A percentile compares a stretch with the other conserved stretches of the same genome.
These are phyloP conservation scores for Diplogelasinospora grovesii DNA, from an alignment of 495 filamentous ascomycete genomes.

Conservation along the genomic window DNA sequence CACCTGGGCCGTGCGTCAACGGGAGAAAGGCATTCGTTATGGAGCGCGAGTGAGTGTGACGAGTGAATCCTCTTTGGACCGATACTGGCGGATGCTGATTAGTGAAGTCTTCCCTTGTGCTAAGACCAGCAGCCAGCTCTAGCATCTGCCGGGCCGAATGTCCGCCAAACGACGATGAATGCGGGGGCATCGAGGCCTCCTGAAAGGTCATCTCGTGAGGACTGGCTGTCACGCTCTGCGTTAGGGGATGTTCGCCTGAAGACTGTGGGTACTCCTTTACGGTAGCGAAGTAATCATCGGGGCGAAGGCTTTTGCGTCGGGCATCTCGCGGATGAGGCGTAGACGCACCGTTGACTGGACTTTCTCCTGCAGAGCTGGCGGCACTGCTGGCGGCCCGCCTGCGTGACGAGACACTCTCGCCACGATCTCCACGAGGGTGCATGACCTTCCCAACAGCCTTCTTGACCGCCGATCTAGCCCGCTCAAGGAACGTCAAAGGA, in stretches of 20 bases:
- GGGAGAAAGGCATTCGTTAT: slow-evolving; percentile 51
- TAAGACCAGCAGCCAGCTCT: slow-evolving; percentile 33
- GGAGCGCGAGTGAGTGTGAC: slow-evolving; percentile 35
- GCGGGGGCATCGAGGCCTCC: slow-evolving; percentile 30
- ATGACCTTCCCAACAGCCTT: slow-evolving; percentile 57
- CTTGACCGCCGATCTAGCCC: slow-evolving; percentile 61
- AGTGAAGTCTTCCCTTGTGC: slow-evolving; percentile 37
- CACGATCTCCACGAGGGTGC: slow-evolving; percentile 49
- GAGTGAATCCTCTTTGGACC: slow-evolving; percentile 14
- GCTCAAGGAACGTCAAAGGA: slow-evolving; percentile 77
- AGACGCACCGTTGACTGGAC: slow-evolving; percentile 25
- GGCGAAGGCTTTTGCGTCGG: slow-evolving; percentile 62
- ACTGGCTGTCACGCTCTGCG: slow-evolving; percentile 71
- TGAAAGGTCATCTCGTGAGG: slow-evolving; percentile 48
- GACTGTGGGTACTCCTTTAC: slow-evolving; percentile 30
- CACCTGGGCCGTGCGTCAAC: slow-evolving; percentile 29
- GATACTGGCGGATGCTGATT: slow-evolving; percentile 24
- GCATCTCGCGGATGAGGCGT: slow-evolving; percentile 37
- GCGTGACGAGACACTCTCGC: slow-evolving; percentile 47
- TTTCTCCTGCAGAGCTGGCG: slow-evolving; percentile 46
- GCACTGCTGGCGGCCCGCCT: slow-evolving; percentile 52
- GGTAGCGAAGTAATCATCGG: slow-evolving; percentile 64
- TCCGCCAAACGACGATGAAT: slow-evolving; percentile 34
- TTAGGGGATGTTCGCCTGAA: slow-evolving; percentile 67
- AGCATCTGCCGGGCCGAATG: slow-evolving; percentile 30